Evolutionary conservation across 345 rosid species (phyloP).

Genomic region (Durio zibethinus): DNA sequence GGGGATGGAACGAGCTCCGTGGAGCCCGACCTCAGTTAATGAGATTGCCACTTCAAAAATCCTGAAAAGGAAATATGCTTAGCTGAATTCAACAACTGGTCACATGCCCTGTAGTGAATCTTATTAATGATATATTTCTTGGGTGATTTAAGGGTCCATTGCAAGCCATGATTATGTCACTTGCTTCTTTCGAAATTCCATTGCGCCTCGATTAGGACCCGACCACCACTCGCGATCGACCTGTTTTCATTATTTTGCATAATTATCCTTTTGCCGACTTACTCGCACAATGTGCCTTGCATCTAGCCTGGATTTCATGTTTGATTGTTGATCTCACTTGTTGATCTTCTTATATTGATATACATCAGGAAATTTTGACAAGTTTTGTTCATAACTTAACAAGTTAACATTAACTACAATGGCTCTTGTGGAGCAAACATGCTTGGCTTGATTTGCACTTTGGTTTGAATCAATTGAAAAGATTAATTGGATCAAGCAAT

Average conservation of each 20-base stretch:
- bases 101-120: conserved; percentile 9
- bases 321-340: not conserved
- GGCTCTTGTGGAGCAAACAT: not conserved
- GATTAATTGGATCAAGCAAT: not conserved
- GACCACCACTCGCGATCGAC: not conserved
- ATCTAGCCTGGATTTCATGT: not conserved
- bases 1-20: conserved; percentile 1
- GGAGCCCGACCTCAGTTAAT: conserved; percentile 3
- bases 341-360: not conserved
- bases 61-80: conserved; percentile 8
- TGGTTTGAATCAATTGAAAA: not conserved
- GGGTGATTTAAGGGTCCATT: not conserved
- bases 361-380: not conserved
- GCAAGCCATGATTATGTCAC: not conserved
- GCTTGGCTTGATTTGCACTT: not conserved
- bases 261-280: not conserved
- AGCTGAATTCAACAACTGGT: not conserved
- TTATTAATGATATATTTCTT: not conserved
- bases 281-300: not conserved
- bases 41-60: conserved; percentile 3
- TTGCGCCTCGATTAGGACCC: not conserved
- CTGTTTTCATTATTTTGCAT: not conserved
- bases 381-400: too few relatives aligned
- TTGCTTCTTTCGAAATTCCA: not conserved
- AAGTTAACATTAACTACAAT: not conserved